Evolutionary conservation across 140 eudicot species (phyloP), one percentile per base, ranked within the genome.

Genomic region (Erigeron philadelphicus): DNA sequence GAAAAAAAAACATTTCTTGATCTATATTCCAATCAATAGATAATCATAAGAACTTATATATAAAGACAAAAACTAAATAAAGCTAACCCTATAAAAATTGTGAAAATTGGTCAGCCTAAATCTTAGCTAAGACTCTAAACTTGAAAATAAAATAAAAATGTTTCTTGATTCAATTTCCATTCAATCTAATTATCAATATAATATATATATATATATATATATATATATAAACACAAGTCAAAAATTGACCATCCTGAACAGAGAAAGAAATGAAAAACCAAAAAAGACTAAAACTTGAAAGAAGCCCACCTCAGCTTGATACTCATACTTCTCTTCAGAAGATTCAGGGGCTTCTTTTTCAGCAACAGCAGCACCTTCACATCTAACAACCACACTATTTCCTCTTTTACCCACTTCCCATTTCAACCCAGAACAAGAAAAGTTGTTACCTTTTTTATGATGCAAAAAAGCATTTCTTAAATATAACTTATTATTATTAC

Each of bases 281-380:
- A 64, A 25, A 52, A 59, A 7, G 10, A 65, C 2, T 40, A 55
- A 61, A 54, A 42, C 41, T 35, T 19, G 41, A 50, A 61, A 13
- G 4, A 45, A 79, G 65, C 91, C 73, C 73, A 92, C 98, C 98
- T 92, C 98, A 67, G 98, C 98, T 81, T 92, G 96, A 70, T 92
- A 92, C 64, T 92, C 98, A 75, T 70, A 78, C 38, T 75, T 86
- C 77, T 92, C 98, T 12, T 85, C 96, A 74, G 85, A 38, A 50
- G 81, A 69, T 35, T 88, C 97, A 12, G 85, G 10, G 25, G 87
- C 64, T 78, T 88, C 95, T 72, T 88, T 81, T 38, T 88, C 98
- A 76, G 87, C 93, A 44, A 88, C 98, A 46, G 96, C 83, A 38
- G 86, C 76, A 71, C 88, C 95, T 11, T 92, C 98, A 68, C 95